Conservation (phyloP, 441 rosid species). For the Gossypium gossypioides region DNA sequence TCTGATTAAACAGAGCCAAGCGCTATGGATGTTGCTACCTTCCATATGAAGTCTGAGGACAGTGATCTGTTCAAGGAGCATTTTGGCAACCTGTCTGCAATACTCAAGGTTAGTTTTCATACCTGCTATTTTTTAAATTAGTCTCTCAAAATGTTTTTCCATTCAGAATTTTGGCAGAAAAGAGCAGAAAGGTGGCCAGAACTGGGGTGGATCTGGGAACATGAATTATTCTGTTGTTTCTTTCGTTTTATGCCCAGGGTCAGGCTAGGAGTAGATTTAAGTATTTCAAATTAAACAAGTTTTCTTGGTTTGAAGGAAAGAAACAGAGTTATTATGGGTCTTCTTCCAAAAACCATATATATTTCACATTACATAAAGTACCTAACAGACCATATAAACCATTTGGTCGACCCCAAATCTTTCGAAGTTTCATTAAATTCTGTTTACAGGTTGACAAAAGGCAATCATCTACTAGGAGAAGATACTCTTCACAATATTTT, state of each 20-base stretch:
- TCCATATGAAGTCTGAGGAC: slow-evolving; percentile 22
- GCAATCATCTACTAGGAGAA: slow-evolving; percentile 37
- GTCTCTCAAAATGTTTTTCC: not conserved
- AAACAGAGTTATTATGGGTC: no score
- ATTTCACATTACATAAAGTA: not conserved
- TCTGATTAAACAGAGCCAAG: slow-evolving; percentile 23
- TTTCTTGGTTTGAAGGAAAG: no score
- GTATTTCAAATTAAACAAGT: not conserved
- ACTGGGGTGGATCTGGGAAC: not conserved
- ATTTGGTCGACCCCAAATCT: not conserved
- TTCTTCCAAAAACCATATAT: not conserved
- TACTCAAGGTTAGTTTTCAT: slow-evolving; percentile 32
- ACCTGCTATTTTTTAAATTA: not conserved
- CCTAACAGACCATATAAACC: not conserved
- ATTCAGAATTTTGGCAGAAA: not conserved
- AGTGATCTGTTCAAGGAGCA: slow-evolving; percentile 42
- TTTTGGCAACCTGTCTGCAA: slow-evolving; percentile 43
- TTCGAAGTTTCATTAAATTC: not conserved
- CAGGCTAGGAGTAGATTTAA: not conserved
- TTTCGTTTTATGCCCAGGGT: not conserved
- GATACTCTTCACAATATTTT: slow-evolving; percentile 45
- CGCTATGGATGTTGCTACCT: slow-evolving; percentile 16
- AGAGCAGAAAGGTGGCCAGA: not conserved
- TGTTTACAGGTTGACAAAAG: slow-evolving; percentile 31
- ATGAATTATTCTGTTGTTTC: not conserved